phyloP scores from a whole-genome alignment of 2,329 filamentous ascomycete genomes.

The Xylaria polymorpha region DNA sequence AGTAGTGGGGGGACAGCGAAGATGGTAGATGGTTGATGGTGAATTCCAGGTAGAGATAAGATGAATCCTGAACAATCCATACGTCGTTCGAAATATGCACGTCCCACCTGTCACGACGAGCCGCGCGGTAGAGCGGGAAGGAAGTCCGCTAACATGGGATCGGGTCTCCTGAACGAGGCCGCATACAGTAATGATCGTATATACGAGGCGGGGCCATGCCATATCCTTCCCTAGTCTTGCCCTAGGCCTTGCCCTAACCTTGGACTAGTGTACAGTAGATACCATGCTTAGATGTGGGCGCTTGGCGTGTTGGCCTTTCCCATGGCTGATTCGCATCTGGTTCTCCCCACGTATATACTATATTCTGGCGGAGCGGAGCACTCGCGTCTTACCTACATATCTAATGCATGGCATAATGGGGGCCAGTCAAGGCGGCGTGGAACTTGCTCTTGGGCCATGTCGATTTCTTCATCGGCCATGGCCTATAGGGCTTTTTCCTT shows the following conservation, averaged over 20 bases:
- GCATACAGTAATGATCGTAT: constrained; percentile 14
- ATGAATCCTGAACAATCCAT: neutral
- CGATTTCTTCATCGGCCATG: neutral
- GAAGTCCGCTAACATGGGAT: constrained; percentile 27
- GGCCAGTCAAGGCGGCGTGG: neutral
- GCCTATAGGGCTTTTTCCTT: neutral
- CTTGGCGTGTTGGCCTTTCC: constrained; percentile 1
- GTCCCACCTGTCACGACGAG: neutral
- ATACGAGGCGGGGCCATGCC: constrained; percentile 4
- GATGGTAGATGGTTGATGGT: neutral
- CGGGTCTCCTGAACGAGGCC: constrained; percentile 8
- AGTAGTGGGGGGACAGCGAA: neutral
- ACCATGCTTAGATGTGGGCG: constrained; percentile 16
- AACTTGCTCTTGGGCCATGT: neutral
- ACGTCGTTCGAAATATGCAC: neutral
- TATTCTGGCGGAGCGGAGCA: neutral
- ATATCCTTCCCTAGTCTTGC: no score
- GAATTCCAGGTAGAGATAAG: neutral
- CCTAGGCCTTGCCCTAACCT: no score
- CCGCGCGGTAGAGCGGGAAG: constrained; percentile 29
- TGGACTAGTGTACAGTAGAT: neutral
- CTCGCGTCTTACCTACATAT: constrained; percentile 3
- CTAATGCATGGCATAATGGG: constrained; percentile 3
- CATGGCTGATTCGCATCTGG: constrained; percentile 6
- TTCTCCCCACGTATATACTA: neutral